phyloP scores from a whole-genome alignment of 1,284 basidiomycete species.

The Vanrija humicola region DNA sequence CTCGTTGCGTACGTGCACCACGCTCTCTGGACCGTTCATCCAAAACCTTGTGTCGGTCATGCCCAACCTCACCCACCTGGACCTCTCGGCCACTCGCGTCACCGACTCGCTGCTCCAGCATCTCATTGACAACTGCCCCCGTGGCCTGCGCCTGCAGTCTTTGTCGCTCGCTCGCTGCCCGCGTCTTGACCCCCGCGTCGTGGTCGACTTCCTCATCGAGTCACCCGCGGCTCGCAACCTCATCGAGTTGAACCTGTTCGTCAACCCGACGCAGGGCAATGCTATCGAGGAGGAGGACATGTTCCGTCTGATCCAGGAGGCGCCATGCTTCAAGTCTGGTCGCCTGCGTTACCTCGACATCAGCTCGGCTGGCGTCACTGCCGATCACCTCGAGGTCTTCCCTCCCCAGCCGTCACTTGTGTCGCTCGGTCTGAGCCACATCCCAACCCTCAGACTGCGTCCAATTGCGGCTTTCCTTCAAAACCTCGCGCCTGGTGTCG shows the following conservation, averaged over 20 bases:
- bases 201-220: conserved; percentile 69
- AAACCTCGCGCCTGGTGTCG: conserved; percentile 68
- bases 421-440: conserved; percentile 82
- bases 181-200: conserved; percentile 71
- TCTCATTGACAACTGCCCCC: conserved; percentile 54
- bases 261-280: conserved; percentile 80
- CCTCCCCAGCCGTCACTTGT: conserved; percentile 71
- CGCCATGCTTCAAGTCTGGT: conserved; percentile 77
- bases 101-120: conserved; percentile 55
- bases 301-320: conserved; percentile 62
- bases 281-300: conserved; percentile 70
- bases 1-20: conserved; percentile 78
- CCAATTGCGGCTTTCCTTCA: conserved; percentile 68
- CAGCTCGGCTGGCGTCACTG: conserved; percentile 72
- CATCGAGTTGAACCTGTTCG: conserved; percentile 80
- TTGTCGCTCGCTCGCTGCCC: conserved; percentile 86
- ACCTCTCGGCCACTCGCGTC: conserved; percentile 62
- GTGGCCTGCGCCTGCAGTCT: conserved; percentile 65
- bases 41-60: conserved; percentile 62
- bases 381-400: conserved; percentile 56
- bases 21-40: conserved; percentile 66
- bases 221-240: conserved; percentile 61
- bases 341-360: conserved; percentile 82
- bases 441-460: conserved; percentile 65
- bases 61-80: conserved; percentile 48